Evolutionary conservation across 2,329 filamentous ascomycete genomes (phyloP).

Genomic region (Aspergillus sp.): DNA sequence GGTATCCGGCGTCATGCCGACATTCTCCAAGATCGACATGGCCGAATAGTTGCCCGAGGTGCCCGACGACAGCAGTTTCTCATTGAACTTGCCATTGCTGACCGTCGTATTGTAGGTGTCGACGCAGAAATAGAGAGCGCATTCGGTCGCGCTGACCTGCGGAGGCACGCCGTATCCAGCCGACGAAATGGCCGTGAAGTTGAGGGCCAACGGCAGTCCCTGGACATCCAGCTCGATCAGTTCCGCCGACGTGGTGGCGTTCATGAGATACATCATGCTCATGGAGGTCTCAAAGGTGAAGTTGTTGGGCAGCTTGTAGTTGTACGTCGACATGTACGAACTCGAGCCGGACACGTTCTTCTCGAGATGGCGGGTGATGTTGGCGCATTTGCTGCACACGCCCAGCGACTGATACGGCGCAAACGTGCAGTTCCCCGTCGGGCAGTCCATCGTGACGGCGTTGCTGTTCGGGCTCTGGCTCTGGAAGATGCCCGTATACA

Average conservation of each 20-base stretch:
- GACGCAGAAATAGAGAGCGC: slow-evolving; percentile 19
- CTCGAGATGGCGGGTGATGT: slow-evolving; percentile 13
- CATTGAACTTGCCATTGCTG: slow-evolving; percentile 10
- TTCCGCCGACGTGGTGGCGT: slow-evolving; percentile 8
- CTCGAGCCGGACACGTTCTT: background rate
- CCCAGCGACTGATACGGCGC: slow-evolving; percentile 25
- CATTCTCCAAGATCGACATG: background rate
- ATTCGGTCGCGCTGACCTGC: slow-evolving; percentile 16
- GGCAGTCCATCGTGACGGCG: slow-evolving; percentile 17
- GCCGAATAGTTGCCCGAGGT: slow-evolving; percentile 9
- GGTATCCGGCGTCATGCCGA: slow-evolving; percentile 12
- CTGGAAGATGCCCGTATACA: slow-evolving; percentile 26
- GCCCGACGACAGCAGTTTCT: slow-evolving; percentile 7
- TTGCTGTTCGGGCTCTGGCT: slow-evolving; percentile 11
- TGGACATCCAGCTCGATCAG: slow-evolving; percentile 11
- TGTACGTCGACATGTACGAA: slow-evolving; percentile 5
- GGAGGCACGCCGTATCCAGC: slow-evolving; percentile 11
- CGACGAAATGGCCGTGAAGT: slow-evolving; percentile 17
- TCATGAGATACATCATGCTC: slow-evolving; percentile 14
- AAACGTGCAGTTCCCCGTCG: slow-evolving; percentile 30
- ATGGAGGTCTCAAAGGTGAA: slow-evolving; percentile 11
- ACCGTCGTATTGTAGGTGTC: slow-evolving; percentile 15
- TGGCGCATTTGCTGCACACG: slow-evolving; percentile 20
- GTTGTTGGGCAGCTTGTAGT: slow-evolving; percentile 16
- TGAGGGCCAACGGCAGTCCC: slow-evolving; percentile 10